Evolutionary conservation across 495 filamentous ascomycete genomes (phyloP).

Genomic region (Tuber magnatum): DNA sequence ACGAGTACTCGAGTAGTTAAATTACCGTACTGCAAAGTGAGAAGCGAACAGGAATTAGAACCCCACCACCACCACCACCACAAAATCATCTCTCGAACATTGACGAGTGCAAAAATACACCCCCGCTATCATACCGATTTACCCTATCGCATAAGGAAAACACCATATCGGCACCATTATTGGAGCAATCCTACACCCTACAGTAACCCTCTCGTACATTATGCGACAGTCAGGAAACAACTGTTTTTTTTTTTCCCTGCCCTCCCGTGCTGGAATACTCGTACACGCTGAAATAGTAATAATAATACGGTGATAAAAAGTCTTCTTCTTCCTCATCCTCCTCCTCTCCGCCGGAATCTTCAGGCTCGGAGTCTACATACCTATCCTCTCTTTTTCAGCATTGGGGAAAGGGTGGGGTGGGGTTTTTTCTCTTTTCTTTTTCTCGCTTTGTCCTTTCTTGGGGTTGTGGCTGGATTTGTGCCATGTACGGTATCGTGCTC

Average conservation of each 20-base stretch:
- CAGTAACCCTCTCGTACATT: too few species aligned
- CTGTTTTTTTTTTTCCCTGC: neutral
- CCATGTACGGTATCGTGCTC: neutral
- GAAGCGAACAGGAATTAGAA: neutral
- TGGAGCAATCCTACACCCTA: too few species aligned
- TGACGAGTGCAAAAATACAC: neutral
- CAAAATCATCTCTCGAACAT: neutral
- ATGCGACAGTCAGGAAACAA: neutral
- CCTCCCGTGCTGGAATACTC: neutral
- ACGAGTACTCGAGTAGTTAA: too few species aligned
- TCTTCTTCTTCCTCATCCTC: slow-evolving; percentile 30
- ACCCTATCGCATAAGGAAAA: neutral
- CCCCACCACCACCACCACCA: neutral
- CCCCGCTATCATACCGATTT: too few species aligned
- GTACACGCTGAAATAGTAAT: too few species aligned
- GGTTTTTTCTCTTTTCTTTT: neutral
- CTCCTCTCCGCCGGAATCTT: slow-evolving; percentile 26
- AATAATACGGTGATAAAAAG: too few species aligned
- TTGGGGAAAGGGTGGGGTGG: neutral
- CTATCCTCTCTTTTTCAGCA: slow-evolving; percentile 18
- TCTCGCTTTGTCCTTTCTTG: neutral
- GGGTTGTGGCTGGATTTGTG: neutral
- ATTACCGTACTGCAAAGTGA: too few species aligned
- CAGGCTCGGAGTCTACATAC: slow-evolving; percentile 39
- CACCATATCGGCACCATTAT: too few species aligned